Conservation (phyloP, 2,329 filamentous ascomycete species). For the Tolypocladium ovalisporum region DNA sequence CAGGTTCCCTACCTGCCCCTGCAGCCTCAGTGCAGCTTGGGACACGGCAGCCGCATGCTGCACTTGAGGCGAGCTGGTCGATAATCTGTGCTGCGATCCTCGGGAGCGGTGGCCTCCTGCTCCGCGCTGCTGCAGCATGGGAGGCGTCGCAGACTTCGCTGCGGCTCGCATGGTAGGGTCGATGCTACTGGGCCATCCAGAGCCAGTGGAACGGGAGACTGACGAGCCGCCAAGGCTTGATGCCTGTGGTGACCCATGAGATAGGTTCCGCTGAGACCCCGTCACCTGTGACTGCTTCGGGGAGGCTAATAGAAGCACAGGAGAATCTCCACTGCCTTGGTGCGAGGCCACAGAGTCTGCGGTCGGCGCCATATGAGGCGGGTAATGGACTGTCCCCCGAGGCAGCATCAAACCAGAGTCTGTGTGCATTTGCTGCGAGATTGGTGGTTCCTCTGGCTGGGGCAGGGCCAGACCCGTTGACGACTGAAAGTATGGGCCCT, state of each 20-base stretch:
- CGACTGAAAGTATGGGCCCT: conserved; percentile 17
- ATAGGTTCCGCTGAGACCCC: not conserved
- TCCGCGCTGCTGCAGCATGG: not conserved
- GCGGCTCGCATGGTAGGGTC: not conserved
- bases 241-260: not conserved
- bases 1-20: conserved; percentile 14
- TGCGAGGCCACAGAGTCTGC: conserved; percentile 1
- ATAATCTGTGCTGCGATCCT: not conserved
- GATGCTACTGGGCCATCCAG: not conserved
- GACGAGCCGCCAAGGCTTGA: not conserved
- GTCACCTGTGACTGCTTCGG: not conserved
- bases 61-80: not conserved
- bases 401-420: conserved; percentile 7
- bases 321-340: not conserved
- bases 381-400: conserved; percentile 9
- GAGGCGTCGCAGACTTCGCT: not conserved
- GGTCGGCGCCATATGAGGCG: conserved; percentile 2
- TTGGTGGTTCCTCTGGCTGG: conserved; percentile 10
- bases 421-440: conserved; percentile 6
- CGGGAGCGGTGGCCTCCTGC: not conserved
- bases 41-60: conserved; percentile 3
- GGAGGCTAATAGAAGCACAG: not conserved
- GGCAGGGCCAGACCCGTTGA: conserved; percentile 13
- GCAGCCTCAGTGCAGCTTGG: conserved; percentile 11
- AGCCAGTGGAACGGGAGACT: not conserved